Evolutionary conservation across 306 rosid genomes (phyloP).

Genomic region (Cucurbita pepo): DNA sequence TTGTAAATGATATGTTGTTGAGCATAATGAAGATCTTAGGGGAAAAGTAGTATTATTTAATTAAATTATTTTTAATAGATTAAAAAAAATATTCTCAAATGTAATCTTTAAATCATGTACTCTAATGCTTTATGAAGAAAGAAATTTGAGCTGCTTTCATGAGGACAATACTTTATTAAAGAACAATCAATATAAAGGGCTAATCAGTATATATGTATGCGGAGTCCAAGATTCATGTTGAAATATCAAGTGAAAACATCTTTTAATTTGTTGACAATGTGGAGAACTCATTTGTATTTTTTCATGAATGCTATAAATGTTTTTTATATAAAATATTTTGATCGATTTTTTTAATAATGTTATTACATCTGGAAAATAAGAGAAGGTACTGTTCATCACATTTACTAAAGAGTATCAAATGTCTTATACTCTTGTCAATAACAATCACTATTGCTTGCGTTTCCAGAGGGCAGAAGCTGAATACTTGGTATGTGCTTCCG

Average conservation of each 20-base stretch:
- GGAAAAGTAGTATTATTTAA: no score
- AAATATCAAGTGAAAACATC: background rate
- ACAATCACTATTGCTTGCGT: background rate
- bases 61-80: no score
- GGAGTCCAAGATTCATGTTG: background rate
- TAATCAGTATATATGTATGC: background rate
- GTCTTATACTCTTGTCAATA: background rate
- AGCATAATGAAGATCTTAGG: no score
- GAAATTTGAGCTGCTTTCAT: background rate
- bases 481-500: background rate
- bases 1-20: no score
- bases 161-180: background rate
- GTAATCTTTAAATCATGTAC: no score
- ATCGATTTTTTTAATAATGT: background rate
- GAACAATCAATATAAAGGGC: background rate
- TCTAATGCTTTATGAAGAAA: background rate
- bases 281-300: background rate
- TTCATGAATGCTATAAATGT: background rate
- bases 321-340: background rate
- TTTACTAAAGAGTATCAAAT: background rate
- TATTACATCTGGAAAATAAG: background rate
- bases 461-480: background rate
- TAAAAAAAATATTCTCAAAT: no score
- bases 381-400: background rate
- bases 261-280: background rate